Evolutionary conservation across 1,139 yeast species (phyloP), one percentile per base, ranked within the genome.

Genomic region (Suhomyces kunorum): DNA sequence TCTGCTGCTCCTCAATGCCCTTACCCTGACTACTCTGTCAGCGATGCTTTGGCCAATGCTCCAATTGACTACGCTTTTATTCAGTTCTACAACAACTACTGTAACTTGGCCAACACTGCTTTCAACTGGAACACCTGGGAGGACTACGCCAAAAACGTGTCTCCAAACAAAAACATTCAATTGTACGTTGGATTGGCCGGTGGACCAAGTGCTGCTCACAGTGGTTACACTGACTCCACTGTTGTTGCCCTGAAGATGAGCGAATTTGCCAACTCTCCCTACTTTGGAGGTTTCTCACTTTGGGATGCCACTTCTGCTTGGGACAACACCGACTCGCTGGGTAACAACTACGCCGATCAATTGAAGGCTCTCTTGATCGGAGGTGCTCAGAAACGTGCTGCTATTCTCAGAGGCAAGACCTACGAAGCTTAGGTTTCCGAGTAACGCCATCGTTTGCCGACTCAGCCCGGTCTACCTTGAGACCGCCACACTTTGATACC

Each of bases 1-100:
- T 80, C 95, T 39, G 96, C 96, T 47, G 95, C 98, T 48, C 98
- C 98, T 20, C 98, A 90, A 69, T 90, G 98, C 68, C 86, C 83
- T 14, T 87, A 82, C 59, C 98, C 97, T 15, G 98, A 90, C 67
- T 88, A 83, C 6, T 80, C 86, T 32, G 81, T 85, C 31, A 95
- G 95, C 46, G 78, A 80, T 40, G 66, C 85, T 27, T 64, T 90
- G 51, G 68, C 69, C 16, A 65, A 75, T 27, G 79, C 86, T 14
- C 71, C 78, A 32, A 68, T 90, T 48, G 98, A 90, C 64, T 88
- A 84, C 64, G 92, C 92, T 2, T 88, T 87, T 56, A 78, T 90
- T 53, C 98, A 90, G 70, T 90, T 90, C 69, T 90, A 90, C 76
- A 90, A 90, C 75, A 90, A 90, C 66, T 81, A 84, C 61, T 90